These are phyloP conservation scores for Phytopythium delawarense DNA, from an alignment of 352 stramenopile species.

Conservation along the genomic window DNA sequence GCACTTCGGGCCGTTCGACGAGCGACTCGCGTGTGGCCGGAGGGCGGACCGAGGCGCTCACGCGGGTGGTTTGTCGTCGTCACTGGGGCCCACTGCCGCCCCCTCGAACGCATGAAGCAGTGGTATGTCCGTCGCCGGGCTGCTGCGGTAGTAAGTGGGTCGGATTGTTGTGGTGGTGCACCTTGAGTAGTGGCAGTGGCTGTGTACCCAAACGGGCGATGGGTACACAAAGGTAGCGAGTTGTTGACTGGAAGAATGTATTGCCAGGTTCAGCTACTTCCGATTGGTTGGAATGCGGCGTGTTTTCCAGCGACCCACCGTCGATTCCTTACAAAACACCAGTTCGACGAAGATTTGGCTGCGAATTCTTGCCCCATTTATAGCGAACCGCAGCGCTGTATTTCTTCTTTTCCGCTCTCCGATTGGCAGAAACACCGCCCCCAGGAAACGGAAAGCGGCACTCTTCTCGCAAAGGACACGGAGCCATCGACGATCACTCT, in stretches of 20 bases:
- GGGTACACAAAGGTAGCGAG: background rate
- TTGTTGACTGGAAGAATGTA: background rate
- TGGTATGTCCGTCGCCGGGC: too few species aligned
- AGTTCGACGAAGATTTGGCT: background rate
- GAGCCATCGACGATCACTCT: background rate
- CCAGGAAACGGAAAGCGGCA: background rate
- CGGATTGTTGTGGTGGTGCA: background rate
- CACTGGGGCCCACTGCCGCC: background rate
- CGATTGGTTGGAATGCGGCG: background rate
- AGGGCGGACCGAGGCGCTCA: background rate
- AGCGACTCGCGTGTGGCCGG: background rate
- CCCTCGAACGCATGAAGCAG: too few species aligned
- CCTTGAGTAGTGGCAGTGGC: background rate
- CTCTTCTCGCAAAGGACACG: background rate
- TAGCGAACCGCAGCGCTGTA: background rate
- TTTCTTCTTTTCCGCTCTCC: background rate
- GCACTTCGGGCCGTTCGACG: conserved; percentile 65
- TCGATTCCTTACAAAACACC: background rate
- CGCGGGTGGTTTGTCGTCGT: background rate
- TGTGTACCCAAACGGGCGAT: background rate
- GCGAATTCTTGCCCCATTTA: background rate
- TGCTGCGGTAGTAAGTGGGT: too few species aligned
- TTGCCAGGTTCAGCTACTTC: background rate
- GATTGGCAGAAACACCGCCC: background rate
- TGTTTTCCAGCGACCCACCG: background rate